Percentiles rank a stretch among this genome's conserved stretches.
These are phyloP conservation scores for Puccinia novopanici DNA, from an alignment of 1,284 basidiomycete genomes.

Conservation along the genomic window DNA sequence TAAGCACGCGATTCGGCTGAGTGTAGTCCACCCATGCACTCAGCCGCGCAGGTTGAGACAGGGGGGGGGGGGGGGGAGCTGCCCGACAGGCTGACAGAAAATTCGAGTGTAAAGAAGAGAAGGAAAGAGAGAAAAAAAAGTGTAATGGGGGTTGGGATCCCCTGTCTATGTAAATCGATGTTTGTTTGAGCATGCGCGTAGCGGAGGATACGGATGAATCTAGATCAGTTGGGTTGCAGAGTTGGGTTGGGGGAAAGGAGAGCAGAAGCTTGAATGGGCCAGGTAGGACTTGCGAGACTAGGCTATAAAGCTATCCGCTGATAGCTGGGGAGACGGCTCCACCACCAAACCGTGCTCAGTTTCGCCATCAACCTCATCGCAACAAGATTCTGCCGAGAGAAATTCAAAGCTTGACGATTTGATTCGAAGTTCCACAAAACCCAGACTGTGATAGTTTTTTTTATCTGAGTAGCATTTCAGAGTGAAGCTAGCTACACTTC, in stretches of 20 bases:
- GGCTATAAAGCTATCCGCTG: conserved; percentile 28
- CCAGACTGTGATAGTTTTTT: conserved; percentile 6
- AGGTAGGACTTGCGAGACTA: background rate
- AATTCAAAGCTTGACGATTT: conserved; percentile 31
- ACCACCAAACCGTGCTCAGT: conserved; percentile 12
- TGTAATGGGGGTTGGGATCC: conserved; percentile 15
- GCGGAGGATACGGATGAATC: conserved; percentile 34
- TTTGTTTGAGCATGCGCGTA: conserved; percentile 38
- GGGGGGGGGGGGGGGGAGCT: background rate
- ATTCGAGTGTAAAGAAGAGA: background rate
- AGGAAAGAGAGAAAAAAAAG: conserved; percentile 19
- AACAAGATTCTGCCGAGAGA: conserved; percentile 22
- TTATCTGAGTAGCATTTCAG: conserved; percentile 25
- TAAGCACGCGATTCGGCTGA: background rate
- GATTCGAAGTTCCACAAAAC: conserved; percentile 20
- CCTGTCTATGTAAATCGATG: conserved; percentile 34
- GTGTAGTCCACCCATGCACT: background rate
- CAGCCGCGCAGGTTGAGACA: background rate
- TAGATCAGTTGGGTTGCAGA: conserved; percentile 35
- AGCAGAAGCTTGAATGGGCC: conserved; percentile 4
- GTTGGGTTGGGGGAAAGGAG: conserved; percentile 36
- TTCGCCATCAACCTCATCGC: conserved; percentile 7
- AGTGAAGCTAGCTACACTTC: conserved; percentile 10
- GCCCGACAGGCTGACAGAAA: background rate
- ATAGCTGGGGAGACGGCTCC: conserved; percentile 8